These are phyloP conservation scores for Isatis lusitanica DNA, from an alignment of 441 rosid genomes.

Conservation along the genomic window DNA sequence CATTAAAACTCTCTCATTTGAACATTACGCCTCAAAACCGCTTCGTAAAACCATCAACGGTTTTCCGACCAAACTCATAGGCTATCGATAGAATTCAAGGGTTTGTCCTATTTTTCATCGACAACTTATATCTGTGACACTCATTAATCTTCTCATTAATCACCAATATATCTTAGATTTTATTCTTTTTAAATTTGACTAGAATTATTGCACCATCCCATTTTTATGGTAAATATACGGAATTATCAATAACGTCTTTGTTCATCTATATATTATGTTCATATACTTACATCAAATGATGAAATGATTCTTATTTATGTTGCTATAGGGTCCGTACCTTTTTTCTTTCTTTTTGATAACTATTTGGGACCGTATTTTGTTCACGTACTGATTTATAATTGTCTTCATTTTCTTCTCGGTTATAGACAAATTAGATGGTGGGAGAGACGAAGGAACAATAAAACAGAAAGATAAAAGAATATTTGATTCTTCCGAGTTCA, in stretches of 20 bases:
- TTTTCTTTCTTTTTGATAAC: background rate
- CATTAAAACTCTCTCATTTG: background rate
- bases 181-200: background rate
- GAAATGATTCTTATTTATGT: background rate
- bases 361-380: background rate
- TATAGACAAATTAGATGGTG: background rate
- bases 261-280: background rate
- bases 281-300: conserved; percentile 2
- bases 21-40: background rate
- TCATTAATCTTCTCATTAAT: background rate
- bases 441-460: too few relatives aligned
- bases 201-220: background rate
- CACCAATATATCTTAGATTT: background rate
- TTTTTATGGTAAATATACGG: background rate
- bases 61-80: conserved; percentile 1
- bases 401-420: background rate
- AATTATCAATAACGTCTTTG: background rate
- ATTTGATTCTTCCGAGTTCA: background rate
- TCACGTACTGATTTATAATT: background rate
- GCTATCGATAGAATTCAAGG: background rate
- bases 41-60: conserved; percentile 13
- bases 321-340: background rate
- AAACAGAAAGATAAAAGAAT: background rate
- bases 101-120: background rate
- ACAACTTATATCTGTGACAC: background rate